Evolutionary conservation across 73 alveolate species (phyloP).

Genomic region (Tetrahymena thermophila): DNA sequence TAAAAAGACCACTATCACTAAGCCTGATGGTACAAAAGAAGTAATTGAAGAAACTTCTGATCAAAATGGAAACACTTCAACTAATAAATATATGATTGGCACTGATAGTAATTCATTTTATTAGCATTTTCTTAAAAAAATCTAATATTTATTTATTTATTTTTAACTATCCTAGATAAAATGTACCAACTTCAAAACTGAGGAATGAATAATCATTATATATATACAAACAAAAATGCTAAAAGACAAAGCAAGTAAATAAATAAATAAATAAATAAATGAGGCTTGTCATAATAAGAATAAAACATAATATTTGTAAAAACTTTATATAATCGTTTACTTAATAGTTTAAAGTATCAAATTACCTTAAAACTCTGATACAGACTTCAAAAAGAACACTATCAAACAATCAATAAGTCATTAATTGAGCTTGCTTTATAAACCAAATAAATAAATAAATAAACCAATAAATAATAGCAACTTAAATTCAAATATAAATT

Average conservation of each 20-base stretch:
- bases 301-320: neutral
- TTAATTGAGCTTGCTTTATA: neutral
- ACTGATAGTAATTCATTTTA: neutral
- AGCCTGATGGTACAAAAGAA: constrained; percentile 55
- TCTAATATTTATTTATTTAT: neutral
- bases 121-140: neutral
- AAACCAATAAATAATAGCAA: neutral
- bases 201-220: neutral
- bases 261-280: no score
- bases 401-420: neutral
- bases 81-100: constrained; percentile 4
- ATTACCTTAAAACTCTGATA: neutral
- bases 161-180: neutral
- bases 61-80: neutral
- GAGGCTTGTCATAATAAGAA: neutral
- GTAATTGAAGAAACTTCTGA: constrained; percentile 1
- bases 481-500: neutral
- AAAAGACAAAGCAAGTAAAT: neutral
- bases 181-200: neutral
- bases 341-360: neutral
- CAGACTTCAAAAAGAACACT: neutral
- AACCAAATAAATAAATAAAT: no score
- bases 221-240: neutral
- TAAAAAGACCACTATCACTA: constrained; percentile 65
- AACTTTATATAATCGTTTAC: neutral